Evolutionary conservation across 495 filamentous ascomycete genomes (phyloP), one percentile per base, ranked within the genome.

Genomic region (Xylaria castorea): DNA sequence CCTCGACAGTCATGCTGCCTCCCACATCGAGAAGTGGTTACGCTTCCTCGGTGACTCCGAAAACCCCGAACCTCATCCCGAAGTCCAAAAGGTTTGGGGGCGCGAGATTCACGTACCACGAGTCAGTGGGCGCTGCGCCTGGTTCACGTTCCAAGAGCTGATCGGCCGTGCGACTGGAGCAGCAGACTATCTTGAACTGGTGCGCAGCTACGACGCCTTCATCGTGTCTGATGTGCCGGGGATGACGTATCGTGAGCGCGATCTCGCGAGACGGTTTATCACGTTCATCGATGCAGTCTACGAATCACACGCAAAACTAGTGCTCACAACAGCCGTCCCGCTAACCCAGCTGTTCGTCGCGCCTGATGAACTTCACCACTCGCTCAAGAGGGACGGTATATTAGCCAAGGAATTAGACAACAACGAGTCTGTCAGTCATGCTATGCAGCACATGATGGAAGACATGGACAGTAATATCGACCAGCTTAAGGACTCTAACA

Each of bases 241-340:
- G 7, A 98, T 99, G 96, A 95, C 89, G 20, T 88, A 92, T 71
- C 88, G 87, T 38, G 87, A 93, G 77, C 89, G 96, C n/a, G 96
- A 99, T 85, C 86, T 97, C 16, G 96, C 97, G 1, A 83, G 96
- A 57, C 84, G 96, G 25, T 98, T 99, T 80, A 98, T 99, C 75
- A 99, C 96, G 0, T 97, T 99, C 75, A 92, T 99, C 65, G 96
- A 99, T 80, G 95, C 96, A 12, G 91, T 96, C 40, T 99, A 99
- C 82, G 96, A 86, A 79, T 86, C 81, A 71, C 87, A 93, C 83
- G 95, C 94, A n/a, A 98, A 97, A 82, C 87, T 99, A 3, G 96
- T 97, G 25, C 88, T 99, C 16, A 99, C 96, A 0, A 93, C 92
- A 57, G 93, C 91, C 34, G 92, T 94, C 5, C 94, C 96, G 0